A percentile compares a stretch with the other conserved stretches of the same genome.
These are phyloP conservation scores for Phytopythium sindhum DNA, from an alignment of 352 stramenopile species.

Conservation along the genomic window DNA sequence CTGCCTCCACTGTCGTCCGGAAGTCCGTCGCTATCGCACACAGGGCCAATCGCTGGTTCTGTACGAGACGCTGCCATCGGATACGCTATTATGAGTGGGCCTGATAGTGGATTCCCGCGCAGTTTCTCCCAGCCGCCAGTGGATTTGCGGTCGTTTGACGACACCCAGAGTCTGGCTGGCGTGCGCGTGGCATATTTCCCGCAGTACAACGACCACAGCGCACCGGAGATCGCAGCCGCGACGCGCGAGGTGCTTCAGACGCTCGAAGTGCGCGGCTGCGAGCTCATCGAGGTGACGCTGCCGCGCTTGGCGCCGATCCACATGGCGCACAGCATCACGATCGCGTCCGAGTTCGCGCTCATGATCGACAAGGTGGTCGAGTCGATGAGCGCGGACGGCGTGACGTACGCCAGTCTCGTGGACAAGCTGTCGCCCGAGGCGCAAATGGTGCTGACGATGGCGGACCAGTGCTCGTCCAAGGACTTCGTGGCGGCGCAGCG, in stretches of 20 bases:
- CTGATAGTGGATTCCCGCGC: constrained; percentile 43
- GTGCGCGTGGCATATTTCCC: constrained; percentile 80
- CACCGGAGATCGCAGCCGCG: constrained; percentile 46
- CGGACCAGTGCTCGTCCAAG: constrained; percentile 49
- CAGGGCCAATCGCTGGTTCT: constrained; percentile 78
- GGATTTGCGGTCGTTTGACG: constrained; percentile 53
- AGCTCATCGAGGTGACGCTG: constrained; percentile 71
- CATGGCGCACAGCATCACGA: constrained; percentile 81
- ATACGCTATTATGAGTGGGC: constrained; percentile 80
- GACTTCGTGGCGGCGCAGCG: constrained; percentile 87
- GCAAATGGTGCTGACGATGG: constrained; percentile 70
- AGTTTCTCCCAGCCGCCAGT: constrained; percentile 46
- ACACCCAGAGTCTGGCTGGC: constrained; percentile 52
- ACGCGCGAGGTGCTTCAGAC: constrained; percentile 43
- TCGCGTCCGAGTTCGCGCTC: constrained; percentile 79
- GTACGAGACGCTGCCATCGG: constrained; percentile 81
- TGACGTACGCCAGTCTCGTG: constrained; percentile 1
- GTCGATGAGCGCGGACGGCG: constrained; percentile 16
- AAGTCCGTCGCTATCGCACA: constrained; percentile 65
- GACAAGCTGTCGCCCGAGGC: constrained; percentile 64
- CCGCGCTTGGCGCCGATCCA: constrained; percentile 78
- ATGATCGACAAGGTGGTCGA: constrained; percentile 62
- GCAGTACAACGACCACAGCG: constrained; percentile 67
- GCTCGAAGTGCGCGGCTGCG: constrained; percentile 52
- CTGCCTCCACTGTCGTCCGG: constrained; percentile 50